phyloP scores from a whole-genome alignment of 306 rosid species.

The Medicago truncatula region MtrunA17r5.0-ANR NC_053042.1:52714501-52715000 shows the following conservation, averaged over 20 bases:
- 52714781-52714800: constrained; percentile 46
- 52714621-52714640: constrained; percentile 66
- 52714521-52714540: constrained; percentile 70
- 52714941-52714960: constrained; percentile 30
- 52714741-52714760: constrained; percentile 64
- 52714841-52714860: constrained; percentile 50
- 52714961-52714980: not conserved
- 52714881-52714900: constrained; percentile 39
- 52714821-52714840: constrained; percentile 60
- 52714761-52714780: constrained; percentile 54
- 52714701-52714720: constrained; percentile 77
- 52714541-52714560: constrained; percentile 59
- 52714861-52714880: constrained; percentile 21
- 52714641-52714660: constrained; percentile 86
- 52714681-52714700: constrained; percentile 59
- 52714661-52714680: constrained; percentile 54
- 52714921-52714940: constrained; percentile 26
- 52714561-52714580: constrained; percentile 55
- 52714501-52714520: constrained; percentile 53
- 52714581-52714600: constrained; percentile 76
- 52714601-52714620: constrained; percentile 77
- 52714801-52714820: constrained; percentile 17
- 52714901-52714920: constrained; percentile 29
- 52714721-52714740: constrained; percentile 72
- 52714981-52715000: not conserved